These are phyloP conservation scores for Epicoccum nigrum DNA, from an alignment of 2,329 filamentous ascomycete genomes.

Conservation along the genomic window DNA sequence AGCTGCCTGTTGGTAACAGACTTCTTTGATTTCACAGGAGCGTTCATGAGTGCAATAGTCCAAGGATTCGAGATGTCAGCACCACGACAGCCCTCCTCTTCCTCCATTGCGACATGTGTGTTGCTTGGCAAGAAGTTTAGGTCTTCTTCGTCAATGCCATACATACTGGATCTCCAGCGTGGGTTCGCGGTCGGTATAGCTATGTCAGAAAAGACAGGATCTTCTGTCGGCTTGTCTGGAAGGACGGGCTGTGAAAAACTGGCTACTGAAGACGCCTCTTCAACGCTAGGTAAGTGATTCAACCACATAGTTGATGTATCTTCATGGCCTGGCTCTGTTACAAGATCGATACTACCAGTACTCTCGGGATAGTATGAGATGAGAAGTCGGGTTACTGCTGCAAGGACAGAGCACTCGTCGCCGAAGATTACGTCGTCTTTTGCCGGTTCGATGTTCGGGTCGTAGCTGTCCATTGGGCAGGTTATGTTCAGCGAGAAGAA, in stretches of 20 bases:
- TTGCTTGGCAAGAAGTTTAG: conserved; percentile 30
- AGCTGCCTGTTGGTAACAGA: conserved; percentile 25
- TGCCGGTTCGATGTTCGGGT: conserved; percentile 72
- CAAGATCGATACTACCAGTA: conserved; percentile 6
- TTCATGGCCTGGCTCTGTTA: background rate
- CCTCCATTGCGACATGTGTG: conserved; percentile 23
- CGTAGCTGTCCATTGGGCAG: conserved; percentile 69
- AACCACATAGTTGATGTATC: conserved; percentile 3
- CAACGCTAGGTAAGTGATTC: background rate
- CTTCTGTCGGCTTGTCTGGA: background rate
- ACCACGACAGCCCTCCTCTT: conserved; percentile 41
- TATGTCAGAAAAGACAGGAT: background rate
- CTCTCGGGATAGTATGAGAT: conserved; percentile 41
- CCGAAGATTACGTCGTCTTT: conserved; percentile 76
- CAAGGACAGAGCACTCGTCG: conserved; percentile 58
- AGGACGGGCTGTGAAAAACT: background rate
- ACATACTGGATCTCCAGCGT: conserved; percentile 48
- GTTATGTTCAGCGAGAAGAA: conserved; percentile 70
- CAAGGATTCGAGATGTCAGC: conserved; percentile 55
- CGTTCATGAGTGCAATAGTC: conserved; percentile 57
- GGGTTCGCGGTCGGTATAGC: background rate
- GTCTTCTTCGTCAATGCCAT: conserved; percentile 47
- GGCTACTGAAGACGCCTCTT: background rate
- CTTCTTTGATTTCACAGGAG: conserved; percentile 28
- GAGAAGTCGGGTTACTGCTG: conserved; percentile 54